Conservation (phyloP, 2,329 filamentous ascomycete genomes). For the Paracoccidioides lutzii region DNA sequence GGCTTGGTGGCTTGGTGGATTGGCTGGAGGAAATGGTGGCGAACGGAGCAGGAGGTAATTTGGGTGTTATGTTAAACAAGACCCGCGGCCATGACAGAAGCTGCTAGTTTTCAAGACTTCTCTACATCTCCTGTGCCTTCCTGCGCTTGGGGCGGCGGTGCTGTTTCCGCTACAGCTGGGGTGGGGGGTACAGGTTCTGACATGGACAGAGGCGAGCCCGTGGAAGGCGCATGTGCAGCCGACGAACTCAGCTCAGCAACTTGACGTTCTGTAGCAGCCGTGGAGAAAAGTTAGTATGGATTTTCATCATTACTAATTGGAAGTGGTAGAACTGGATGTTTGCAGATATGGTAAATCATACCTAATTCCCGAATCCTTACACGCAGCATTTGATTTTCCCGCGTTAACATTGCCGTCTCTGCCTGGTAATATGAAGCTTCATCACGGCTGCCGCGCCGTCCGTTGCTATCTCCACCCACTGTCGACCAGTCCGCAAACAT, state of each 20-base stretch:
- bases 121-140: constrained; percentile 2
- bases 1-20: too few relatives aligned
- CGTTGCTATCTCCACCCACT: constrained; percentile 16
- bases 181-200: constrained; percentile 8
- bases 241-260: constrained; percentile 18
- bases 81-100: too few relatives aligned
- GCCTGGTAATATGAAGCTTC: constrained; percentile 37
- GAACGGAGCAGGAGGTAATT: not conserved
- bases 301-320: not conserved
- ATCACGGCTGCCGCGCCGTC: constrained; percentile 30
- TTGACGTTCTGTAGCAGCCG: constrained; percentile 19
- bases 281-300: constrained; percentile 2
- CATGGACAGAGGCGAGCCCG: constrained; percentile 12
- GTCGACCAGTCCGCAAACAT: constrained; percentile 1
- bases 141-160: not conserved
- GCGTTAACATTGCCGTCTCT: constrained; percentile 33
- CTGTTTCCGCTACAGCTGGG: not conserved
- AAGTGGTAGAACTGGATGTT: not conserved
- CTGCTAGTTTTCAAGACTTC: not conserved
- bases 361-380: constrained; percentile 36
- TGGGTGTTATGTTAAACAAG: not conserved
- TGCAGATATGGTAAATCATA: constrained; percentile 13
- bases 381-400: constrained; percentile 38
- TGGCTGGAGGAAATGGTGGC: too few relatives aligned
- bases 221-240: constrained; percentile 10